phyloP scores from a whole-genome alignment of 2,329 filamentous ascomycete genomes.

The Sporothrix sp. region DNA sequence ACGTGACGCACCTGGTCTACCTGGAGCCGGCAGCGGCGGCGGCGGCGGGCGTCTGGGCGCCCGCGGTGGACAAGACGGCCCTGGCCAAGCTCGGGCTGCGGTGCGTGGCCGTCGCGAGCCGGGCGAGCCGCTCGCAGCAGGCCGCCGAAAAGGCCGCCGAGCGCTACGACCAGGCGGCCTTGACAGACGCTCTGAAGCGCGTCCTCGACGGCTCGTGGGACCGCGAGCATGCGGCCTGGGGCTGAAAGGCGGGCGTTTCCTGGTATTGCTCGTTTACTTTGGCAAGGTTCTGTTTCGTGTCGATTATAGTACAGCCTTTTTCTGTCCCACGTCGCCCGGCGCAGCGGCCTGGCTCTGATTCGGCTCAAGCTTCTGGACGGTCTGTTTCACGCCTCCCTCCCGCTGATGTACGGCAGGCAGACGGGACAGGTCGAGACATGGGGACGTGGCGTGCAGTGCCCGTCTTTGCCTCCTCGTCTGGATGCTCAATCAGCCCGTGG shows the following conservation, averaged over 20 bases:
- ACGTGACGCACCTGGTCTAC: constrained; percentile 78
- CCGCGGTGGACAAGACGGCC: constrained; percentile 56
- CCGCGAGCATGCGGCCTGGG: not conserved
- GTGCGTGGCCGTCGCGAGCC: constrained; percentile 53
- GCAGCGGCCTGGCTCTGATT: no score
- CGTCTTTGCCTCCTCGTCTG: no score
- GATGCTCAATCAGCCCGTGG: no score
- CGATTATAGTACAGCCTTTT: no score
- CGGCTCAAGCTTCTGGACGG: no score
- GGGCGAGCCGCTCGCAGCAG: constrained; percentile 47
- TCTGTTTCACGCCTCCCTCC: no score
- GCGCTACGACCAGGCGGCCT: constrained; percentile 9
- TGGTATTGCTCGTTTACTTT: not conserved
- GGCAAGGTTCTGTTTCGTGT: not conserved
- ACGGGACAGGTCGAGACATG: no score
- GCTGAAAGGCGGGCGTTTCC: not conserved
- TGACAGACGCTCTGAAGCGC: not conserved
- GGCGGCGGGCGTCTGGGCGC: constrained; percentile 36
- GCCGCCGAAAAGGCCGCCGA: not conserved
- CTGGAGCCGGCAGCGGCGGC: constrained; percentile 45
- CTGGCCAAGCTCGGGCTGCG: constrained; percentile 63
- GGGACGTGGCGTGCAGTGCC: no score
- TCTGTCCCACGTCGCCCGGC: no score
- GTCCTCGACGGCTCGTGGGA: constrained; percentile 6
- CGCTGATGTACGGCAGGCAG: no score